Evolutionary conservation across 352 stramenopile genomes (phyloP), one percentile per base, ranked within the genome.

Genomic region (Globisporangium nodosum): DNA sequence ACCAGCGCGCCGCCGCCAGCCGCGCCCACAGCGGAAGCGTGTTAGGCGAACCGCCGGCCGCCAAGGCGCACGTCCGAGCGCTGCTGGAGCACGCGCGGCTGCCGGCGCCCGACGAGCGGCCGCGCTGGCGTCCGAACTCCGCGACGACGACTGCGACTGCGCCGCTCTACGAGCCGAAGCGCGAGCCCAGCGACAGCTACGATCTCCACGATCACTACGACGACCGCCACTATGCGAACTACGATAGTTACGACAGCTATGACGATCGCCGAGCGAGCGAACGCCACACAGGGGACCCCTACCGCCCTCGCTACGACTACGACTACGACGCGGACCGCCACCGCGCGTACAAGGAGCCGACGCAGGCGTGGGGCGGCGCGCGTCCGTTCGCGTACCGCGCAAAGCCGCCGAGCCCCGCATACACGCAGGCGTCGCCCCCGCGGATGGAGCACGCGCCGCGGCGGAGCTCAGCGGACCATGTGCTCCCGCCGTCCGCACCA

Each of bases 21-120:
- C 42, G n/a, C 43, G 20, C n/a, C 20, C 45, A 33, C 9, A 35
- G 40, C 49, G 56, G 49, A 6, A 62, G 56, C 21, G 39, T 62
- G 39, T 49, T 56, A 18, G 50, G 27, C 3, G 65, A 52, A 7
- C 42, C 33, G 12, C 31, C 54, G 33, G 45, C 24, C 40, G 54
- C 35, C 58, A 74, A 75, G 52, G 37, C 51, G 27, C 63, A 74
- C 49, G 24, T 85, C 8, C 63, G 73, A 20, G 66, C 71, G 16
- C 61, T 85, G n/a, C 65, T 84, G 31, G 68, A 75, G 53, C 73
- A 66, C 33, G 73, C 70, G 18, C 67, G 71, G 9, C 21, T 39
- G 58, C 48, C 27, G 45, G 39, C 21, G 42, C 31, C 1, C 43
- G 61, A 53, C 56, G 18, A 35, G 58, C 39, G 33, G 18, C 12